Evolutionary conservation across 805 yeast genomes (phyloP), one percentile per base, ranked within the genome.

Genomic region (Ascoidea rubescens): DNA sequence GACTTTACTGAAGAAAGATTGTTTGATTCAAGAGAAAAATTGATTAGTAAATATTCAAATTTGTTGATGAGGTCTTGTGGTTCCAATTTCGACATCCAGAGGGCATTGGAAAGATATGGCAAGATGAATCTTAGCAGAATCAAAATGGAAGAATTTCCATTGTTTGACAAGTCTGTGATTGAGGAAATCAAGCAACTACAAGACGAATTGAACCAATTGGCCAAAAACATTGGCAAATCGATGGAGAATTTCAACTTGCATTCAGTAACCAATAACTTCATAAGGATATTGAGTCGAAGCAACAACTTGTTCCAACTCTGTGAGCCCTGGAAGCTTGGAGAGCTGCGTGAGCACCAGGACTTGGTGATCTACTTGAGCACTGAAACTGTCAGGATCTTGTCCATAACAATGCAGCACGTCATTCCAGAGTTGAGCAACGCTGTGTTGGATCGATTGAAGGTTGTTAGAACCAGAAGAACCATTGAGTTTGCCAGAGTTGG

Each of bases 1-100:
- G 89, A 89, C 58, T 93, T 83, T 63, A 76, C 82, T 37, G 86
- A 82, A 50, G 73, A 67, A 14, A 72, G 72, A 46, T 67, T 86
- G 52, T 67, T 68, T 46, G 62, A 64, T 33, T 67, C 80, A 5
- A 73, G 95, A 56, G 80, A 79, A 42, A 78, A 80, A 58, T 70
- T 91, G 46, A 80, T 87, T 53, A 87, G 88, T 54, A 90, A 90
- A 63, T 82, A 82, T 67, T 89, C 93, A 48, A 93, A 91, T 61
- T 70, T 90, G 49, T 71, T 84, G 21, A 77, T 82, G 55, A 72
- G 99, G 54, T 76, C 82, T 43, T 80, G 95, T 52, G 87, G 90
- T 1, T 71, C 74, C 42, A 79, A 81, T 53, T 91, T 91, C 60
- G 66, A 74, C 60, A 70, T 87, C 16, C 61, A 61, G 10, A 63